Percentiles rank a stretch among this genome's conserved stretches.
These are phyloP conservation scores for Thraustochytrium striatum DNA, from an alignment of 352 stramenopile species.

Conservation along the genomic window DNA sequence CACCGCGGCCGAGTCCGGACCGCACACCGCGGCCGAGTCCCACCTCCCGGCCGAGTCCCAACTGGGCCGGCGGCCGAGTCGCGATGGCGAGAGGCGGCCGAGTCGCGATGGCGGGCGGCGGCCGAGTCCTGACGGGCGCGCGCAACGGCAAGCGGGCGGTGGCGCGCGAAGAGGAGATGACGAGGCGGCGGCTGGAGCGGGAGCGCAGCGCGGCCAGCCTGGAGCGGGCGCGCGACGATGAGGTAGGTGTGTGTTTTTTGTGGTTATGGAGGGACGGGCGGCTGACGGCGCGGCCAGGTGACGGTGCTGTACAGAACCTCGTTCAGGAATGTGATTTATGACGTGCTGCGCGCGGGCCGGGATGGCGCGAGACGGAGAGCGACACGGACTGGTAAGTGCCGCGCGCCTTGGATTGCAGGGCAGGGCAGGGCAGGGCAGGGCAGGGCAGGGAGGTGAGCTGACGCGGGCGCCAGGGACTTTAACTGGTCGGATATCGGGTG, in stretches of 20 bases:
- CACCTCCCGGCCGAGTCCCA: too few species aligned
- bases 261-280: background rate
- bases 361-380: constrained; percentile 69
- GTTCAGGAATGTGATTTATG: constrained; percentile 70
- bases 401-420: background rate
- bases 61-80: too few species aligned
- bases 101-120: too few species aligned
- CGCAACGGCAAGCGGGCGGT: too few species aligned
- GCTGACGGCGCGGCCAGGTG: background rate
- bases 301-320: constrained; percentile 37
- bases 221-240: background rate
- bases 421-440: background rate
- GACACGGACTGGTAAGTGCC: constrained; percentile 54
- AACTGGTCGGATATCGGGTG: constrained; percentile 76
- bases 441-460: background rate
- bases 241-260: background rate
- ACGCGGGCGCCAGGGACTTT: constrained; percentile 61
- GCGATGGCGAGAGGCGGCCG: too few species aligned
- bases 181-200: background rate
- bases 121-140: too few species aligned
- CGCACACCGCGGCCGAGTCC: too few species aligned
- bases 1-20: too few species aligned
- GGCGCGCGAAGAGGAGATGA: too few species aligned
- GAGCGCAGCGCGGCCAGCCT: constrained; percentile 21
- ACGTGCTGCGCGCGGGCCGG: constrained; percentile 64